Evolutionary conservation across 352 stramenopile genomes (phyloP), one percentile per base, ranked within the genome.

Genomic region (Phytophthora sp.): DNA sequence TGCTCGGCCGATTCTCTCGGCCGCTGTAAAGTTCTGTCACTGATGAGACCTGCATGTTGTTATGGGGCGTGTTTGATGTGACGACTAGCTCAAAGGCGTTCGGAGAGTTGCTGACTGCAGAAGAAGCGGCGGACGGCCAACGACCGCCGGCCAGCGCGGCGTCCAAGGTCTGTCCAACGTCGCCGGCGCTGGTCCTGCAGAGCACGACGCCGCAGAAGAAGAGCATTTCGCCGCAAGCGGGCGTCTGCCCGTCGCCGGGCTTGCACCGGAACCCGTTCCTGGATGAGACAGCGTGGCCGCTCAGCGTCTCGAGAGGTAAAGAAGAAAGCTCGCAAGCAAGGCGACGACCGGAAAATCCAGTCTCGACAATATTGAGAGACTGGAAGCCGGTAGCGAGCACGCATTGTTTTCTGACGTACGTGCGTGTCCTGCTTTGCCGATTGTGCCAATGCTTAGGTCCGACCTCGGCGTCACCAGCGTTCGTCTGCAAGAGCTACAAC

Each of bases 161-260:
- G n/a, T 38, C 38, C 9, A 67, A 56, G 31, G 50, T 65, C 39
- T 81, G 62, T 43, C 67, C 61, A 8, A 68, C 63, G 50, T 80
- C 72, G 3, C 62, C 67, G 11, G 37, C 44, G 13, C 37, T 77
- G 51, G 37, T 42, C n/a, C 15, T 53, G 45, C 45, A 64, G 4
- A 61, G 3, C 31, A 42, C 20, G 27, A 55, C 24, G 21, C 34
- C 63, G 31, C 60, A 73, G 31, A 74, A 72, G 43, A 69, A 71
- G 43, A 77, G 38, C 57, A 74, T 75, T 32, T 77, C 74, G n/a
- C 65, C 74, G 12, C 74, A 60, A 46, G 53, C 31, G 12, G 56
- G 51, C 21, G 18, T 70, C 11, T 64, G 53, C 62, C 41, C 46
- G 32, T 66, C 54, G 34, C 66, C 59, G n/a, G 41, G 49, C 11